These are phyloP conservation scores for Jamesozyma lodderae DNA, from an alignment of 805 yeast species.

Conservation along the genomic window DNA sequence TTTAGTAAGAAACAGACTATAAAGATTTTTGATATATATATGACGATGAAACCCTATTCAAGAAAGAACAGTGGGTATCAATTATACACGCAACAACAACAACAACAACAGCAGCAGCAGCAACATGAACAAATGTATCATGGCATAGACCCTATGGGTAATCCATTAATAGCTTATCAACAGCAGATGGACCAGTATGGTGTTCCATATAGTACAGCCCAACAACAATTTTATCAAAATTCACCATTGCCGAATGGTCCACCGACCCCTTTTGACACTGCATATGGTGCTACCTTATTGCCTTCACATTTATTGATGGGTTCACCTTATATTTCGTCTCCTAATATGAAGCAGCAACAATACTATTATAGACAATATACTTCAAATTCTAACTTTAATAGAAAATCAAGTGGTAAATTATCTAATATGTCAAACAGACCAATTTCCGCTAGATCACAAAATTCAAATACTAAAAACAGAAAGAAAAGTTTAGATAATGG, in stretches of 20 bases:
- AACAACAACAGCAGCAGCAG: not conserved
- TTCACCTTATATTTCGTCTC: slow-evolving; percentile 47
- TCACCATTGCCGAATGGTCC: slow-evolving; percentile 21
- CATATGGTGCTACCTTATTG: slow-evolving; percentile 51
- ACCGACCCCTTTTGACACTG: slow-evolving; percentile 52
- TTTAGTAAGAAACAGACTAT: no score
- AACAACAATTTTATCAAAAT: slow-evolving; percentile 11
- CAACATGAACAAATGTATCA: slow-evolving; percentile 1
- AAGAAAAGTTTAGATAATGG: not conserved
- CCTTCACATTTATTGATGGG: slow-evolving; percentile 54
- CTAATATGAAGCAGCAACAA: slow-evolving; percentile 19
- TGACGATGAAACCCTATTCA: slow-evolving; percentile 3
- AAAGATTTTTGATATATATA: no score
- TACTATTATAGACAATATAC: not conserved
- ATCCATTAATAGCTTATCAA: not conserved
- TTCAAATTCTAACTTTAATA: not conserved
- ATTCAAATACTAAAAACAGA: not conserved
- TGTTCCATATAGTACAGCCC: not conserved
- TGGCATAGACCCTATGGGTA: not conserved
- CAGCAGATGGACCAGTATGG: slow-evolving; percentile 1
- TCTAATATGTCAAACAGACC: not conserved
- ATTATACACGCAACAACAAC: not conserved
- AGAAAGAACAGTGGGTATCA: slow-evolving; percentile 4
- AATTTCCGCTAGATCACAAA: not conserved
- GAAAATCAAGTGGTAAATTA: not conserved